A percentile compares a stretch with the other conserved stretches of the same genome.
Conservation (phyloP, 2,329 filamentous ascomycete genomes). For the Mycosphaerella arachidis region DNA sequence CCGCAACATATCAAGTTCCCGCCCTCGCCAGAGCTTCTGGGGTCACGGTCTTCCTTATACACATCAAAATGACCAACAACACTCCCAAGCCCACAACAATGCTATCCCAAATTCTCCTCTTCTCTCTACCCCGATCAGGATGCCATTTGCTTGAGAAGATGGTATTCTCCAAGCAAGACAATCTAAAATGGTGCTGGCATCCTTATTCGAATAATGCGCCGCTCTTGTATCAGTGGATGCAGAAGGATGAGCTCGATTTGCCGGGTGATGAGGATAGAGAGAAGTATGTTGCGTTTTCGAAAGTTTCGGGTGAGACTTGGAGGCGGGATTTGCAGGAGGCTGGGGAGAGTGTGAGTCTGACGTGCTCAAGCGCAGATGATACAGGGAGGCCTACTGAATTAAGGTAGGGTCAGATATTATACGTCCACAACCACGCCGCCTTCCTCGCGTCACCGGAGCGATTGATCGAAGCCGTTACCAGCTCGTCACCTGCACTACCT, state of each 20-base stretch:
- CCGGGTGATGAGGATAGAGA: background rate
- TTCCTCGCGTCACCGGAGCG: background rate
- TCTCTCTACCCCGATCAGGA: constrained; percentile 3
- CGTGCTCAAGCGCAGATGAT: no score
- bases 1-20: no score
- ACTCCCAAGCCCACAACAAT: background rate
- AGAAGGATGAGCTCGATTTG: background rate
- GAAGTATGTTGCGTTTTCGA: background rate
- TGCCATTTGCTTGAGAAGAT: constrained; percentile 3
- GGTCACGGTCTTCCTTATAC: no score
- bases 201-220: background rate
- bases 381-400: background rate
- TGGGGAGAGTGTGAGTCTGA: background rate
- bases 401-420: background rate
- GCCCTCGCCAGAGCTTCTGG: no score
- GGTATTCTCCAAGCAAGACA: constrained; percentile 2
- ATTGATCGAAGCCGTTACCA: background rate
- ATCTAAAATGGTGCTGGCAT: constrained; percentile 4
- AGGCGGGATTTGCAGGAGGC: background rate
- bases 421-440: constrained; percentile 2
- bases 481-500: background rate
- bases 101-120: constrained; percentile 4
- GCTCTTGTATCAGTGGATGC: background rate
- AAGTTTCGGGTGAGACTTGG: background rate
- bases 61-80: background rate